Percentiles rank a stretch among this genome's conserved stretches.
These are phyloP conservation scores for Sphaerulina musiva DNA, from an alignment of 2,329 filamentous ascomycete genomes.

Conservation along the genomic window DNA sequence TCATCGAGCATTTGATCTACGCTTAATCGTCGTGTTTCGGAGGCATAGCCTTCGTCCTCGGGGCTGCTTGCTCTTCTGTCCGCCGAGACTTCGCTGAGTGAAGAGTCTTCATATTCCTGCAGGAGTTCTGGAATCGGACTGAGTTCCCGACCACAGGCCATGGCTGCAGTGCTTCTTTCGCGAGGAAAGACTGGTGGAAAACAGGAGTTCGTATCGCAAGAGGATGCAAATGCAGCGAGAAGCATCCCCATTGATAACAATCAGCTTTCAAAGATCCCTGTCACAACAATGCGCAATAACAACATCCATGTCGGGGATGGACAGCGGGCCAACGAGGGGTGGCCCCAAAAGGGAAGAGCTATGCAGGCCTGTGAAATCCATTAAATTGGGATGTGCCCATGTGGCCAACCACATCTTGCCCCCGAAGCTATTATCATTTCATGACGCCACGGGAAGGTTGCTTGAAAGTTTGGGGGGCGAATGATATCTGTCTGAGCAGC, in stretches of 20 bases:
- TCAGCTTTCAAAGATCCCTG: not conserved
- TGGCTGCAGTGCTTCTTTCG: not conserved
- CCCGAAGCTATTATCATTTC: not conserved
- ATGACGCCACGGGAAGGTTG: not conserved
- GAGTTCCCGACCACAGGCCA: not conserved
- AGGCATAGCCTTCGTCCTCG: slow-evolving; percentile 7
- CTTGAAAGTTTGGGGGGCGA: not conserved
- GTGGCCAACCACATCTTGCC: not conserved
- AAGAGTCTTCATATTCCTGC: slow-evolving; percentile 1
- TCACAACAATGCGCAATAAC: slow-evolving; percentile 1
- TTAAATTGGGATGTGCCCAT: not conserved
- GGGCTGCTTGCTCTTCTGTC: not conserved
- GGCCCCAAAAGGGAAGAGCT: slow-evolving; percentile 1
- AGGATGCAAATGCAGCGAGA: too few relatives aligned
- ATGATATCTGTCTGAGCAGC: not conserved
- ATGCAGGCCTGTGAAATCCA: not conserved
- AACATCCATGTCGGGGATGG: slow-evolving; percentile 6
- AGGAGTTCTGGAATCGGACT: slow-evolving; percentile 4
- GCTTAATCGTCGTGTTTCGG: not conserved
- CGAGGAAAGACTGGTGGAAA: not conserved
- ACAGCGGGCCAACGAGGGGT: not conserved
- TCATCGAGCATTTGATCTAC: slow-evolving; percentile 5
- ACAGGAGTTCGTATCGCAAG: not conserved
- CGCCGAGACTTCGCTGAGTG: not conserved
- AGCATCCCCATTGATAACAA: not conserved